phyloP scores from a whole-genome alignment of 768 basidiomycete species.

The Rhizopogon vesiculosus region DNA sequence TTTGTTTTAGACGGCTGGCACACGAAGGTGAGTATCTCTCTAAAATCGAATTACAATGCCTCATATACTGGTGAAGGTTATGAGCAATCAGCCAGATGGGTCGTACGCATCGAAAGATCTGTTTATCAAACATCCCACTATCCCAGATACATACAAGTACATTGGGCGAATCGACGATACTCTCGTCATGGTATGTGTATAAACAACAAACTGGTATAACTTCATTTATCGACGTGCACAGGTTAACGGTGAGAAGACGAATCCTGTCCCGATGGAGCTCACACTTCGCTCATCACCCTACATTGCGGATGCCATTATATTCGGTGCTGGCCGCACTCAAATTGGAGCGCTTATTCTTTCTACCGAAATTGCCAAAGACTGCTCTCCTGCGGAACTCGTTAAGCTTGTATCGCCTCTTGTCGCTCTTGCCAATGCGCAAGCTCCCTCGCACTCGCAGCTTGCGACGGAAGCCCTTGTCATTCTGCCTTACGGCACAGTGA shows the following conservation, averaged over 20 bases:
- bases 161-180: conserved; percentile 56
- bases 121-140: conserved; percentile 43
- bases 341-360: conserved; percentile 48
- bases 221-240: conserved; percentile 19
- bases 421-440: conserved; percentile 44
- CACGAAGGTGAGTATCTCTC: conserved; percentile 33
- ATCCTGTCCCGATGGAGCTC: conserved; percentile 51
- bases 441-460: conserved; percentile 50
- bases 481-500: conserved; percentile 40
- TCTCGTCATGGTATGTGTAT: conserved; percentile 30
- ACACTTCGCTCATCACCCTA: conserved; percentile 42
- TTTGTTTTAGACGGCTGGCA: conserved; percentile 49
- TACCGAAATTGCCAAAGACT: conserved; percentile 31
- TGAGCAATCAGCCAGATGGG: conserved; percentile 43
- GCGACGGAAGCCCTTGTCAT: conserved; percentile 46
- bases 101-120: conserved; percentile 55
- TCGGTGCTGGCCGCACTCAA: conserved; percentile 45
- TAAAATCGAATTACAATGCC: conserved; percentile 10
- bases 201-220: not conserved
- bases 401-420: conserved; percentile 38
- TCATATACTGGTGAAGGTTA: conserved; percentile 8
- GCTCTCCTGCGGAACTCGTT: conserved; percentile 21
- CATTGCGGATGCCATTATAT: conserved; percentile 49
- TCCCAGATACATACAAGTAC: conserved; percentile 37
- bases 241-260: conserved; percentile 49